Conservation (phyloP, 225 moss, liverwort and hornwort species). For the Sphagnum tenellum region DNA sequence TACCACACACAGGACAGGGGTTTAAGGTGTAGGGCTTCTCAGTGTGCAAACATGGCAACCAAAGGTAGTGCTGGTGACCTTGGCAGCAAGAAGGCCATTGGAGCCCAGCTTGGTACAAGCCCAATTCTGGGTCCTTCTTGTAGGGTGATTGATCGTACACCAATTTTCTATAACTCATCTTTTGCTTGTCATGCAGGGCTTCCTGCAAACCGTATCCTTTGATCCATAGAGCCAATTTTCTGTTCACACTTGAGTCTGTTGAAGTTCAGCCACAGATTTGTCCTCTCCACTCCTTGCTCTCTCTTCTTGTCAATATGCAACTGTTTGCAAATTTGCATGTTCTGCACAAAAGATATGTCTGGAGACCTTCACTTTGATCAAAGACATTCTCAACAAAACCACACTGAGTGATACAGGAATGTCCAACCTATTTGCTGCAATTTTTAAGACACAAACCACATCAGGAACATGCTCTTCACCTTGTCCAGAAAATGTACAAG, state of each 20-base stretch:
- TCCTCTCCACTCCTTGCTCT: too few relatives aligned
- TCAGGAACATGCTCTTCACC: constrained; percentile 12
- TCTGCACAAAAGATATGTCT: neutral
- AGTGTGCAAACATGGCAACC: constrained; percentile 6
- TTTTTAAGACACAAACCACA: constrained; percentile 39
- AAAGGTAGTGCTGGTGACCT: neutral
- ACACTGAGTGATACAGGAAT: constrained; percentile 36
- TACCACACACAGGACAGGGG: constrained; percentile 8
- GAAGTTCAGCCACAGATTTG: too few relatives aligned
- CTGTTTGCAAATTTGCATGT: too few relatives aligned
- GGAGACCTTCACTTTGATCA: constrained; percentile 35
- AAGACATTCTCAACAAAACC: constrained; percentile 73
- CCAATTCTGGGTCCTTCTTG: constrained; percentile 15
- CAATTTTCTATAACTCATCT: constrained; percentile 77
- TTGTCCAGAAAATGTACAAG: constrained; percentile 12
- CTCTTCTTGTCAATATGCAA: too few relatives aligned
- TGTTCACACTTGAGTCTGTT: too few relatives aligned
- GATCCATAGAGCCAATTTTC: neutral
- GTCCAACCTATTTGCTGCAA: constrained; percentile 38
- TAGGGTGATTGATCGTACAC: constrained; percentile 58
- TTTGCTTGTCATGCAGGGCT: constrained; percentile 76
- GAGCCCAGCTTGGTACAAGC: constrained; percentile 7
- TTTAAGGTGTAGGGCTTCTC: constrained; percentile 1
- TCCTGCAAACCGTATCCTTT: constrained; percentile 88
- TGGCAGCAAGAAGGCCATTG: constrained; percentile 7